Evolutionary conservation across 805 yeast species (phyloP), one percentile per base, ranked within the genome.

Genomic region (Yamadazyma tumulicola): DNA sequence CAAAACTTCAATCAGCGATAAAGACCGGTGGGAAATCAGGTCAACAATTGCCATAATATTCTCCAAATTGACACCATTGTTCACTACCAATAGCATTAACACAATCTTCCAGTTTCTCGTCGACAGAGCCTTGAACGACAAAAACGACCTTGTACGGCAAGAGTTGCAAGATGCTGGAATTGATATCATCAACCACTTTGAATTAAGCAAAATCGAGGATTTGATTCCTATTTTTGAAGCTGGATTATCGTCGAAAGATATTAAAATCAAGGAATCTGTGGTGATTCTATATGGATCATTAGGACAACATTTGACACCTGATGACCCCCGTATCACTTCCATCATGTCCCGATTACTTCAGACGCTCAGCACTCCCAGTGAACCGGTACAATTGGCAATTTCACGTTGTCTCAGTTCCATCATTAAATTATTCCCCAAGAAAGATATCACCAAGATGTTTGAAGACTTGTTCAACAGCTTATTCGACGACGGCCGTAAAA

Each of bases 121-220:
- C 19, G 65, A 73, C 12, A 71, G 73, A 29, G 85, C 91, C 1
- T 64, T 88, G 27, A 88, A 86, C 19, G 97, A 89, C 52, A 69
- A 73, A 38, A 84, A 85, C 39, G 61, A 73, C 0, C 59, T 75
- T 33, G 96, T 87, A 4, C 75, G 93, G 34, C 84, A 79, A 42
- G 94, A 85, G 52, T 71, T 88, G 54, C 88, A 86, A 51, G 91
- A 83, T 36, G 93, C 96, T n/a, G 97, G 96, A 32, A 70, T 85
- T 38, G 77, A 72, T 26, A 69, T 86, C 21, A 77, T 93, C 34
- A 72, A 79, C 26, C 51, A 54, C 1, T 82, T 80, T 45, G 97
- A 96, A 14, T 67, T 74, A 15, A 51, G 59, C 4, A 67, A 72
- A 36, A 81, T 88, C n/a, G 95, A 87, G 52, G 61, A 65, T 2